Base-by-base conservation (phyloP, 495 filamentous ascomycete species). In the Viridothelium virens region DNA sequence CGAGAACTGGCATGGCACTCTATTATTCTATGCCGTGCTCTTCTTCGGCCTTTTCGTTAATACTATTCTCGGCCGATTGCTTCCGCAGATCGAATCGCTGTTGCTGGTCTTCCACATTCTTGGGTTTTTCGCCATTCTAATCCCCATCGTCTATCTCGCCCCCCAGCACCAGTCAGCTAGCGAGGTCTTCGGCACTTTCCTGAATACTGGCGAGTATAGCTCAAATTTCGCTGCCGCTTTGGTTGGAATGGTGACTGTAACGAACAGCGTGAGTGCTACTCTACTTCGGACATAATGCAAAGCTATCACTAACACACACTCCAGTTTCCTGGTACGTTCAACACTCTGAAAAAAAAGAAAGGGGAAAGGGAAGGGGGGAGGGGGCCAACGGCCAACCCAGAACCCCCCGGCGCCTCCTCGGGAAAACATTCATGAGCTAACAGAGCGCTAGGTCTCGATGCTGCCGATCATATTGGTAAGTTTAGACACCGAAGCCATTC, bases 1-100 rank as follows among this genome's bases (percentile, higher is more conserved):
- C 2, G 66, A 77, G 47, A 66, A 65, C 11, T 86, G 80, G 80
- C 82, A 85, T 18, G 80, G 75, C 12, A 81, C 82, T 0, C 71
- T 87, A 16, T 65, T 84, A 33, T 75, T 77, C 53, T 80, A 77
- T 70, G 77, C 74, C 0, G 69, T 77, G 2, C 70, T 81, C 14
- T 68, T 73, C 6, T 71, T 79, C 1, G 76, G 77, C 25, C 71
- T 82, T 7, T 67, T 82, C 38, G 68, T 78, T 63, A 84, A 84
- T 62, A 81, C 79, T 4, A 69, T 74, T 37, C 68, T 75, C 1
- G 77, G 79, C 3, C 74, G 74, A 12, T 67, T 68, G 18, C 74
- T 84, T 1, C 80, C 80, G 1, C 75, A 76, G 39, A 71, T 82
- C 41, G 79, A 84, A 65, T 75, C 74, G 34, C 33, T 74, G n/a